Evolutionary conservation across 192 early-diverging fungal genomes (phyloP), one percentile per base, ranked within the genome.

Genomic region (Paraglomus brasilianum): DNA sequence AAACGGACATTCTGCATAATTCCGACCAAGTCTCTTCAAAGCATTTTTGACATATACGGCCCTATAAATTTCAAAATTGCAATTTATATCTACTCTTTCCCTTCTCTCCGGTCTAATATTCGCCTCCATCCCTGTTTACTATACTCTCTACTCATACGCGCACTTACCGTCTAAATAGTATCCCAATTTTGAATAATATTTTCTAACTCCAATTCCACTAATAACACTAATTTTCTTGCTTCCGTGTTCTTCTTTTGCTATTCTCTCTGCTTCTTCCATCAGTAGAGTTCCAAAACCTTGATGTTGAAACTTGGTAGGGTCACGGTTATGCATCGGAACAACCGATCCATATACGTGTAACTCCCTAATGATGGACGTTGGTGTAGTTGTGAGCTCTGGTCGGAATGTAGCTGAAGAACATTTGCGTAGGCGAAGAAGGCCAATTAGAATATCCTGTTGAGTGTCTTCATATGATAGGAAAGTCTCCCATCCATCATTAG

Each of bases 251-350:
- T 98, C 95, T 48, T 91, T 81, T 11, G 97, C 95, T 80, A 99
- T 99, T 22, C 97, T 76, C 82, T 98, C 97, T 1, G 97, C 97
- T 78, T 99, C 97, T 69, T 99, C 97, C 97, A 99, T 99, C 61
- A 99, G 74, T 77, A 99, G 75, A 2, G 96, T 97, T 41, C 97
- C 97, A 74, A 95, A 99, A 0, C 97, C 97, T 79, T 95, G 97
- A 78, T 99, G 97, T 82, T 99, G 97, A 86, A 99, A 99, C 80
- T 95, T 96, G 6, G 89, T 96, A 19, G 97, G 97, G 56, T 99
- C 95, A 36, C 97, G 85, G 62, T 87, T 92, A 69, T 97, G 96
- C 73, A 99, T 88, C 5, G 96, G 95, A 36, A 99, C 96, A 1
- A 94, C 95, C 21, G 86, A 91, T 2, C 97, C 97, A 75, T 99